A percentile compares a stretch with the other conserved stretches of the same genome.
phyloP scores from a whole-genome alignment of 2,329 filamentous ascomycete genomes.

The Hypomyces rosellus region DNA sequence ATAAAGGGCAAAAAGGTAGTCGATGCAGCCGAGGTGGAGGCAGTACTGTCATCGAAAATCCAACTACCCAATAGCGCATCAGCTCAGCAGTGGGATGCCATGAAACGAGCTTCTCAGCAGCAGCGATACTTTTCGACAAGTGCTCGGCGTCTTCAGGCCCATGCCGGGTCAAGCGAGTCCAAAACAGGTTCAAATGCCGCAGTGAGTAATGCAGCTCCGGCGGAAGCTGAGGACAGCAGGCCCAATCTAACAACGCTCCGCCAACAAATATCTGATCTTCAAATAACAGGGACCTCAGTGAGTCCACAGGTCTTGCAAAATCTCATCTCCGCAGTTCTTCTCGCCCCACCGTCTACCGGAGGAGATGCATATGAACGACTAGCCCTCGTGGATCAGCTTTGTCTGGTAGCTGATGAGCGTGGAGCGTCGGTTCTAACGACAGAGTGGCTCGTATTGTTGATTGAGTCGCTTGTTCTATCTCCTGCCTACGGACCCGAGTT shows the following conservation, averaged over 20 bases:
- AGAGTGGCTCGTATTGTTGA: conserved; percentile 43
- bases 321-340: conserved; percentile 35
- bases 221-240: background rate
- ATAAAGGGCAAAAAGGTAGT: conserved; percentile 21
- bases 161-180: background rate
- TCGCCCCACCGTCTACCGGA: conserved; percentile 14
- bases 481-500: conserved; percentile 27
- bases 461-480: conserved; percentile 33
- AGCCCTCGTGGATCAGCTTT: conserved; percentile 35
- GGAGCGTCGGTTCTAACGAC: conserved; percentile 36
- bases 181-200: conserved; percentile 1
- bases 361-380: conserved; percentile 25
- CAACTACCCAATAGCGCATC: conserved; percentile 26
- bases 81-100: conserved; percentile 29
- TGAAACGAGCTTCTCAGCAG: conserved; percentile 29
- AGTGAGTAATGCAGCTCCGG: conserved; percentile 3
- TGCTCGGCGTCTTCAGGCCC: conserved; percentile 18
- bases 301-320: conserved; percentile 28
- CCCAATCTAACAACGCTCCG: conserved; percentile 18
- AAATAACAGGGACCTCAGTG: conserved; percentile 30
- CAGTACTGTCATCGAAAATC: conserved; percentile 25
- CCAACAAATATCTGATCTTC: conserved; percentile 33
- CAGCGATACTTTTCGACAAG: conserved; percentile 29
- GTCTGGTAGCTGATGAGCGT: conserved; percentile 40
- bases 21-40: conserved; percentile 23